Percentiles rank a stretch among this genome's conserved stretches.
These are phyloP conservation scores for Plasmodium knowlesi DNA, from an alignment of 169 alveolate genomes.

Conservation along the genomic window DNA sequence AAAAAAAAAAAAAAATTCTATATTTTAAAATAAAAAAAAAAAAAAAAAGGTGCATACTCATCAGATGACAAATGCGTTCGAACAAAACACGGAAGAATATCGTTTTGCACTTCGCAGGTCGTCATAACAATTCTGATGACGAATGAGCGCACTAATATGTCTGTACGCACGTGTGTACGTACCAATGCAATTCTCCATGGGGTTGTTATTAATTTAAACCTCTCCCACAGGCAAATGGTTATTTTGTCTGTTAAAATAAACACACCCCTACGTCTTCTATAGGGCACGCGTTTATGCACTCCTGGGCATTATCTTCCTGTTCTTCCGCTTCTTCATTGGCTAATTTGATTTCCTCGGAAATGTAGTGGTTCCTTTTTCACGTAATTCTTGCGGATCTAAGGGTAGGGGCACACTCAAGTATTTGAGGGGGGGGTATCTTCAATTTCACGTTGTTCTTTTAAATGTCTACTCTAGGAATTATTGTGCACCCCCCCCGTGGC, in stretches of 20 bases:
- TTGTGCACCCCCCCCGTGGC: not conserved
- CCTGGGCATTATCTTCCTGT: not conserved
- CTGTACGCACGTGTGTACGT: not conserved
- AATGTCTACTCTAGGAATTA: not conserved
- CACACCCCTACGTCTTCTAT: not conserved
- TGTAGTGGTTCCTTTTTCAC: not conserved
- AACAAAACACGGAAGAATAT: not conserved
- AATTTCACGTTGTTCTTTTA: not conserved
- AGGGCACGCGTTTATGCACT: not conserved
- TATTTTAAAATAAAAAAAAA: too few species aligned
- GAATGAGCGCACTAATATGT: not conserved
- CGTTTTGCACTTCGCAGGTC: not conserved
- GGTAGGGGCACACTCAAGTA: not conserved
- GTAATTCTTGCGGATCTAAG: not conserved
- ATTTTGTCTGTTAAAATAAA: not conserved
- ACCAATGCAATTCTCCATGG: not conserved
- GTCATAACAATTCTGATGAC: not conserved
- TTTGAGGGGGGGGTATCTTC: not conserved
- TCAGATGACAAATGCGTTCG: not conserved
- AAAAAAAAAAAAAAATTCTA: not conserved
- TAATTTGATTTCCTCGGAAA: not conserved
- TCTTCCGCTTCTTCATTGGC: not conserved
- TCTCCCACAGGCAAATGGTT: not conserved
- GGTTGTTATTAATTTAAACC: not conserved
- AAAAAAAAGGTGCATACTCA: not conserved